Conservation (phyloP, 2,329 filamentous ascomycete species). For the Talaromyces sp. region DNA sequence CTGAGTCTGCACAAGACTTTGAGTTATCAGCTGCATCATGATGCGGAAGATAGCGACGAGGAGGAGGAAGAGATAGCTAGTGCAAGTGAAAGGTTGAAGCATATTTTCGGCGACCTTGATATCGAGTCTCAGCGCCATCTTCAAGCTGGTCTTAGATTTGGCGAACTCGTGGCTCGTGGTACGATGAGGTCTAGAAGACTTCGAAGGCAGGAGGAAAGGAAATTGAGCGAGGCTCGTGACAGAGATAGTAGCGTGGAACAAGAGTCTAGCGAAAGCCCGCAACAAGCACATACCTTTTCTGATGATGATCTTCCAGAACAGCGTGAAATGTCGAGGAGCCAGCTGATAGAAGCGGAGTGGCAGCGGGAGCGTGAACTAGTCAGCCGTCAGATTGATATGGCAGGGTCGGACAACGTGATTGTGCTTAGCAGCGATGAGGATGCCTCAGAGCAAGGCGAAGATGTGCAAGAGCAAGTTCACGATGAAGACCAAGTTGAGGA, state of each 20-base stretch:
- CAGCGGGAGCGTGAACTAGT: conserved; percentile 43
- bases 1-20: conserved; percentile 35
- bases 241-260: background rate
- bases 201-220: background rate
- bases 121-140: conserved; percentile 36
- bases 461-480: conserved; percentile 12
- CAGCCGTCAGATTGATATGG: conserved; percentile 40
- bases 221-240: background rate
- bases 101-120: conserved; percentile 35
- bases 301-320: background rate
- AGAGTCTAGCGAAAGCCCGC: background rate
- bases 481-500: conserved; percentile 11
- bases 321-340: conserved; percentile 20
- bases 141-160: conserved; percentile 38
- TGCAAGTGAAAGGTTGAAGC: conserved; percentile 29
- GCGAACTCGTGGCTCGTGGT: conserved; percentile 39
- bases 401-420: conserved; percentile 41
- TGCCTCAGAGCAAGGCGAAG: conserved; percentile 16
- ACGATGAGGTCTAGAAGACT: conserved; percentile 19
- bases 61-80: conserved; percentile 19
- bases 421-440: conserved; percentile 39
- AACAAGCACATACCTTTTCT: conserved; percentile 1
- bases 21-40: background rate
- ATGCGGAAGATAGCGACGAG: background rate
- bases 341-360: conserved; percentile 37